Evolutionary conservation across 2,329 filamentous ascomycete genomes (phyloP).

Genomic region (Chalaropsis thielavioides): DNA sequence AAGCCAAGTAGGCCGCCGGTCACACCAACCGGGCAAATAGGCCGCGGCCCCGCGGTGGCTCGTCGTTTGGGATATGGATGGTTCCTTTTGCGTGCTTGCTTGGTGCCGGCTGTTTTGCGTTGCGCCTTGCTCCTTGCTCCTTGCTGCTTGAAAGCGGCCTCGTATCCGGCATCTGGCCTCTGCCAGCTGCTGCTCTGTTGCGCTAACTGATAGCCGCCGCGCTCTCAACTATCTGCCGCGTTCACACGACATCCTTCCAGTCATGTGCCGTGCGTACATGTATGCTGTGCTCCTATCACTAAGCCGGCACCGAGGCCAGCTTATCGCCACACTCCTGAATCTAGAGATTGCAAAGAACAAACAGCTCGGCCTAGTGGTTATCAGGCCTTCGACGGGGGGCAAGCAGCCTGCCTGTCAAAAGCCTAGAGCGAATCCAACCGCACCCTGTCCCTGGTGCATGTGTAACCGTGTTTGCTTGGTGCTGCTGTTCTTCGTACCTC

Average conservation of each 20-base stretch:
- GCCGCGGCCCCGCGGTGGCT: background rate
- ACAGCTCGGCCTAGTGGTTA: background rate
- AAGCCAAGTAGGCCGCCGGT: background rate
- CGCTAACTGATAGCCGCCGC: too few relatives aligned
- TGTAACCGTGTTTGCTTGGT: background rate
- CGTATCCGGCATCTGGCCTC: background rate
- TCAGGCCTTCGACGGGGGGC: background rate
- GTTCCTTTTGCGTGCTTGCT: background rate
- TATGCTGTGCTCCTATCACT: background rate
- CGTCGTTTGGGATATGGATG: background rate
- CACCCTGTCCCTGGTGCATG: background rate
- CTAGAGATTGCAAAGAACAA: background rate
- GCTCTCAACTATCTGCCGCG: background rate
- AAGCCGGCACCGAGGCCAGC: background rate
- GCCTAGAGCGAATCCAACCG: background rate
- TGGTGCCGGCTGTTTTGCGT: background rate
- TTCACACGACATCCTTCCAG: background rate
- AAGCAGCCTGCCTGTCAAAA: background rate
- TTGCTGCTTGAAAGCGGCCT: background rate
- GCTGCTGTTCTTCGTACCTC: background rate
- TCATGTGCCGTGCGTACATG: background rate
- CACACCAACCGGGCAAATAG: background rate
- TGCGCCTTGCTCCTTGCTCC: background rate
- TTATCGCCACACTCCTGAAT: background rate
- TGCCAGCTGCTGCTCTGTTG: background rate